Percentiles rank a stretch among this genome's conserved stretches.
phyloP scores from a whole-genome alignment of 1,284 basidiomycete species.

The Ceratobasidium sp. region DNA sequence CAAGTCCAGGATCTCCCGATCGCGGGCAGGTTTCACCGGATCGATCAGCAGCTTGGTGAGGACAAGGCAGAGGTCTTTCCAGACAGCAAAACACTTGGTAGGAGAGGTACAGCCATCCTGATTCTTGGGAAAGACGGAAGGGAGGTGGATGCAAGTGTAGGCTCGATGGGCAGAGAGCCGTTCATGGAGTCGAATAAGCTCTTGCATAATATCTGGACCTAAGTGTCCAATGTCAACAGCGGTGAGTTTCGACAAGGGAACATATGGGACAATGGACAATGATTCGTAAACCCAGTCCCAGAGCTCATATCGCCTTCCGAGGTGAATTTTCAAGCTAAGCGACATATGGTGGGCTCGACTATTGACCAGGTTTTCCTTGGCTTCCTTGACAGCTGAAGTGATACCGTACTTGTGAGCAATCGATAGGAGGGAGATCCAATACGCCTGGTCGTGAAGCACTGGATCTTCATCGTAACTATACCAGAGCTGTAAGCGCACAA shows the following conservation, averaged over 20 bases:
- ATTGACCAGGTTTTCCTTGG: not conserved
- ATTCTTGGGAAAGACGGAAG: not conserved
- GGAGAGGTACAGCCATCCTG: not conserved
- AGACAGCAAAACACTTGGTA: not conserved
- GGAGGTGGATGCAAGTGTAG: not conserved
- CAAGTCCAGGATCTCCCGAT: not conserved
- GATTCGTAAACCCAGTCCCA: not conserved
- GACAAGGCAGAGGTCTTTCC: not conserved
- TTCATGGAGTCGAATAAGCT: not conserved
- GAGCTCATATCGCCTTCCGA: not conserved
- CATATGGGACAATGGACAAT: not conserved
- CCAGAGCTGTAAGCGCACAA: too few species aligned
- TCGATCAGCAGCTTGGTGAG: not conserved
- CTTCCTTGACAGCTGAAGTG: not conserved
- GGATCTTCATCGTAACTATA: conserved; percentile 2
- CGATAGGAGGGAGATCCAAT: not conserved
- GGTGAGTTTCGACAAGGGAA: not conserved
- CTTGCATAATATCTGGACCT: not conserved
- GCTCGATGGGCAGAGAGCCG: not conserved
- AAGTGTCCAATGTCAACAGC: not conserved
- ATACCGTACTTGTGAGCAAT: conserved; percentile 5
- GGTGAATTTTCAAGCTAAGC: not conserved
- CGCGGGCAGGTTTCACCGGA: not conserved
- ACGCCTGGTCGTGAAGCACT: not conserved
- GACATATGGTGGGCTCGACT: not conserved